phyloP scores from a whole-genome alignment of 2,329 filamentous ascomycete species.

The Monosporascus sp. region DNA sequence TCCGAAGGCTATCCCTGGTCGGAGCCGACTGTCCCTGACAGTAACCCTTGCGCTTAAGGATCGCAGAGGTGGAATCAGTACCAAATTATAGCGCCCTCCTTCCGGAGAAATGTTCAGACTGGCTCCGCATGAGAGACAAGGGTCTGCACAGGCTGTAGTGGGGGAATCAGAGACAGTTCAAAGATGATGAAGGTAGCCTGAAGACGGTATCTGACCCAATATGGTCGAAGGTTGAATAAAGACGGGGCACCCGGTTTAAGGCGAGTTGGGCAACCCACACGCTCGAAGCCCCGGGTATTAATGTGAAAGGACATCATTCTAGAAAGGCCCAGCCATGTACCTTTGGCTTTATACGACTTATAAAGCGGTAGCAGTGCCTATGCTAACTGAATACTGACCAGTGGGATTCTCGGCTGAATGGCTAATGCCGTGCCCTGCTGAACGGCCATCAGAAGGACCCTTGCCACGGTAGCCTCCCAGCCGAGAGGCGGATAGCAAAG shows the following conservation, averaged over 20 bases:
- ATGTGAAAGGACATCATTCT: constrained; percentile 22
- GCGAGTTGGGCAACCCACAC: constrained; percentile 30
- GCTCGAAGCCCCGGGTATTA: constrained; percentile 24
- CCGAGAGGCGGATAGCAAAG: constrained; percentile 21
- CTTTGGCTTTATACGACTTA: constrained; percentile 25
- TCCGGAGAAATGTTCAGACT: constrained; percentile 43
- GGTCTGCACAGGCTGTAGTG: constrained; percentile 33
- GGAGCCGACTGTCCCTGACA: constrained; percentile 33
- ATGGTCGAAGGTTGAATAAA: constrained; percentile 33
- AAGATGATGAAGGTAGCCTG: constrained; percentile 24
- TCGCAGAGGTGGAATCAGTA: constrained; percentile 45
- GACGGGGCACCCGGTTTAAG: constrained; percentile 29
- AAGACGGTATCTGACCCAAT: constrained; percentile 35
- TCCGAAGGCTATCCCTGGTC: constrained; percentile 33
- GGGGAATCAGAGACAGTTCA: constrained; percentile 21
- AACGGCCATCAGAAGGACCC: constrained; percentile 29
- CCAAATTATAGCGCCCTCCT: constrained; percentile 36
- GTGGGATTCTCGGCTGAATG: constrained; percentile 44
- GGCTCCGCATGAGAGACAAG: constrained; percentile 37
- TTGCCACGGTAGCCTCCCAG: constrained; percentile 27
- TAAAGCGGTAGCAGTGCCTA: constrained; percentile 30
- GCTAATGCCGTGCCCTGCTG: constrained; percentile 40
- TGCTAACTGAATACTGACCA: constrained; percentile 31
- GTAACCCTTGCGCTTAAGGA: constrained; percentile 36
- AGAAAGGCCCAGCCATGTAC: constrained; percentile 36